phyloP scores from a whole-genome alignment of 2,329 filamentous ascomycete species.

The Cercospora berteroae region DNA sequence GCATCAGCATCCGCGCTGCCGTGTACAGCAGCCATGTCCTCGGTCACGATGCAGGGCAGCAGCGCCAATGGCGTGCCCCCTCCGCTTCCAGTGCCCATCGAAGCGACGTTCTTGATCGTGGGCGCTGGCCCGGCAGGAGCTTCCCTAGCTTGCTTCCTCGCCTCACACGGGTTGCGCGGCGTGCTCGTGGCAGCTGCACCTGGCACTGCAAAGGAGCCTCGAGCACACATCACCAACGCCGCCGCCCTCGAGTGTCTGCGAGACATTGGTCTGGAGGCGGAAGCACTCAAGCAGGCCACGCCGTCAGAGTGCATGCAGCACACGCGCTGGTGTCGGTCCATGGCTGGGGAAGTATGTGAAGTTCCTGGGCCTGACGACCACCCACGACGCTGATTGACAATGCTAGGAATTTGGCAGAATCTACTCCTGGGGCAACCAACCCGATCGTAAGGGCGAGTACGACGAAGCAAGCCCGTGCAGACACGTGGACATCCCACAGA shows the following conservation, averaged over 20 bases:
- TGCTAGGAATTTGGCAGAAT: conserved; percentile 43
- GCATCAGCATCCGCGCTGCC: neutral
- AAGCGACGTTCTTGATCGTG: conserved; percentile 36
- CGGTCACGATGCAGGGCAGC: neutral
- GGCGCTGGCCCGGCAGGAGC: conserved; percentile 39
- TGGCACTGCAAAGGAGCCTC: conserved; percentile 55
- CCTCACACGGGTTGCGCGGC: conserved; percentile 45
- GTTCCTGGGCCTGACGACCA: neutral
- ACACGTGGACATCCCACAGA: conserved; percentile 47
- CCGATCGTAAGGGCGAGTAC: conserved; percentile 42
- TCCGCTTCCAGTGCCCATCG: conserved; percentile 14
- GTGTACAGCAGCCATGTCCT: neutral
- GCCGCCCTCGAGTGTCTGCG: conserved; percentile 52
- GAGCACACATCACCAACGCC: conserved; percentile 61
- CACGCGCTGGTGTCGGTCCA: conserved; percentile 46
- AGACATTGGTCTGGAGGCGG: conserved; percentile 46
- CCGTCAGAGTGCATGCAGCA: conserved; percentile 40
- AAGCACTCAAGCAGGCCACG: conserved; percentile 37
- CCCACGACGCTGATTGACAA: neutral
- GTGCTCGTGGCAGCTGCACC: conserved; percentile 53
- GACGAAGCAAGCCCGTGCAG: conserved; percentile 43
- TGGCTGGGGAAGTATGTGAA: conserved; percentile 40
- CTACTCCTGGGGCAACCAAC: conserved; percentile 46
- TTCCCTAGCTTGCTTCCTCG: conserved; percentile 37
- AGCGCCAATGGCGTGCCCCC: conserved; percentile 9